phyloP scores from a whole-genome alignment of 1,284 basidiomycete genomes.

The Lignosus rhinocerotis region DNA sequence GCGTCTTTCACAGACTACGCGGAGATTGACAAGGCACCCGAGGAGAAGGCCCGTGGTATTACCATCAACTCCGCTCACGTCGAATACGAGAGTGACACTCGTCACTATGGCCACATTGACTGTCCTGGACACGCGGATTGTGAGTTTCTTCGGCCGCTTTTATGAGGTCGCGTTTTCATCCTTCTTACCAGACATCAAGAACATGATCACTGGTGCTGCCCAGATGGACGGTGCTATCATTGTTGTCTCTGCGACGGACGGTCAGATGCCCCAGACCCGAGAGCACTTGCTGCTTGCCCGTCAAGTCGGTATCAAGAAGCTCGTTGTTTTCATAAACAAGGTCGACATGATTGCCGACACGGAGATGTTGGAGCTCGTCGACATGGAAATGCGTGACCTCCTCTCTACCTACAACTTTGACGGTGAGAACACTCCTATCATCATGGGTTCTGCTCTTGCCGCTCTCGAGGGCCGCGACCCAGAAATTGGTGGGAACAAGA shows the following conservation, averaged over 20 bases:
- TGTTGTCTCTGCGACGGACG: constrained; percentile 98
- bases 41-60: constrained; percentile 99
- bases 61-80: constrained; percentile 96
- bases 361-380: constrained; percentile 99
- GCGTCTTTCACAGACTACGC: constrained; percentile 98
- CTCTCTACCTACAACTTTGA: constrained; percentile 92
- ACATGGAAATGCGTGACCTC: constrained; percentile 99
- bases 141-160: constrained; percentile 36
- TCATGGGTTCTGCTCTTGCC: constrained; percentile 96
- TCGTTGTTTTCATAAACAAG: constrained; percentile 99
- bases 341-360: constrained; percentile 95
- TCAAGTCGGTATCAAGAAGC: constrained; percentile 97
- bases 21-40: constrained; percentile 99
- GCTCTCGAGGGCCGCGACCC: constrained; percentile 87
- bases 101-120: constrained; percentile 99
- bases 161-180: neutral
- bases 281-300: constrained; percentile 97
- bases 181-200: constrained; percentile 80
- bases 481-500: constrained; percentile 82
- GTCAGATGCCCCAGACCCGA: constrained; percentile 99
- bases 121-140: constrained; percentile 96
- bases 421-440: constrained; percentile 95
- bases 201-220: constrained; percentile 99
- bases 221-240: constrained; percentile 99
- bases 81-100: constrained; percentile 91